Evolutionary conservation across 2,329 filamentous ascomycete genomes (phyloP), one percentile per base, ranked within the genome.

Genomic region (Didymella sp.): DNA sequence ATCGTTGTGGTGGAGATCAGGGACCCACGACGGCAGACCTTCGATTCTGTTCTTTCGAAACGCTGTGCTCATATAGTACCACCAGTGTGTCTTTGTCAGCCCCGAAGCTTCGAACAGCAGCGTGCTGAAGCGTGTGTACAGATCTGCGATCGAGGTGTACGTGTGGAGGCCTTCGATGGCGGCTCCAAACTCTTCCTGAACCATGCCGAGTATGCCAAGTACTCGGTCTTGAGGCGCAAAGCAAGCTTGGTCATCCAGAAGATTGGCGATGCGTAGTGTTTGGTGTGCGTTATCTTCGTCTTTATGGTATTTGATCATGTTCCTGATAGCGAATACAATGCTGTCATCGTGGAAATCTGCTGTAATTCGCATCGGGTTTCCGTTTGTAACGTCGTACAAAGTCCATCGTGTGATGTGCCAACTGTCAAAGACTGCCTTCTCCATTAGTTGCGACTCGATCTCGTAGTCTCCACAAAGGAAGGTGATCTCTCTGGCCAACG

Each of bases 381-480:
- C 31, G 6, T 27, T 38, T 4, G 24, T 37, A 13, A 40, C 13
- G 19, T 52, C 49, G 6, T 45, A 45, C 22, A 52, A 19, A 31
- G 25, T 19, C 49, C 49, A 52, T n/a, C 27, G 28, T 5, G 13
- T 38, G 17, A 52, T 38, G 7, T 30, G 24, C 24, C 31, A 45
- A 19, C 49, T 52, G 33, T 40, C 31, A 5, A 19, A 24, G 21
- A 40, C 33, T 12, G 41, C 31, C 5, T 52, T 13, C 25, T 45
- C 31, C 31, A 52, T 37, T 12, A 52, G 15, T 1, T 52, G 31
- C 13, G 31, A 24, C 24, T 22, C 19, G 21, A 52, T 45, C 31
- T 44, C 49, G n/a, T 52, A 24, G n/a, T 52, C 33, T 17, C 41
- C 49, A 24, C 41, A 52, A 11, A 52, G 41, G n/a, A 52, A 45